These are phyloP conservation scores for Microbotryum violaceum DNA, from an alignment of 1,284 basidiomycete genomes.

Conservation along the genomic window DNA sequence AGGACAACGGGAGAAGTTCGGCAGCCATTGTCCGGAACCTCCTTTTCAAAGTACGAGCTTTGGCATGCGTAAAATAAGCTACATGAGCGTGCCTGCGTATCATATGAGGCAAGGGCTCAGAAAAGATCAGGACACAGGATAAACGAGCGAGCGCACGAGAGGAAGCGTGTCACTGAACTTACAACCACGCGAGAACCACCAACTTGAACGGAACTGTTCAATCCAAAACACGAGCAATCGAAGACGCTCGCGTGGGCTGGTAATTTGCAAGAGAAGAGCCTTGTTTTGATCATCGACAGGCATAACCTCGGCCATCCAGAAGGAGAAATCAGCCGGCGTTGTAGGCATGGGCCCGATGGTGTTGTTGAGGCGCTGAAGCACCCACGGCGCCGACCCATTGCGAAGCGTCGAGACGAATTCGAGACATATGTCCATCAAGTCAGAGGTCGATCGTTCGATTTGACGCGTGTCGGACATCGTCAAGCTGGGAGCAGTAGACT, in stretches of 20 bases:
- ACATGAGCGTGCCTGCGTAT: neutral
- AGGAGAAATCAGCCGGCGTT: conserved; percentile 61
- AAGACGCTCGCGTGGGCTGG: conserved; percentile 66
- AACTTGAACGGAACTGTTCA: conserved; percentile 62
- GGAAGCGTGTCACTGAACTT: neutral
- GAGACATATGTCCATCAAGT: conserved; percentile 67
- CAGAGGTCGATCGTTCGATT: conserved; percentile 48
- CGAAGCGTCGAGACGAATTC: conserved; percentile 71
- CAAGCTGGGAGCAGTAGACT: neutral
- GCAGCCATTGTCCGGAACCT: no score
- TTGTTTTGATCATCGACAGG: conserved; percentile 95
- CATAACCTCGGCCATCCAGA: conserved; percentile 83
- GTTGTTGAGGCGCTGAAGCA: conserved; percentile 72
- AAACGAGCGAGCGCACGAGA: no score
- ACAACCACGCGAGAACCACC: conserved; percentile 51
- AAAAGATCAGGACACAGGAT: no score
- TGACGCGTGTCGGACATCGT: conserved; percentile 27
- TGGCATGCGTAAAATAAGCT: neutral
- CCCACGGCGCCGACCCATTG: conserved; percentile 79
- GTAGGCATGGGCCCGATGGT: conserved; percentile 40
- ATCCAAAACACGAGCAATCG: conserved; percentile 88
- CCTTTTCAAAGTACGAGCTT: no score
- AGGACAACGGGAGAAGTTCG: no score
- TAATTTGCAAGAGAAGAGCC: conserved; percentile 83
- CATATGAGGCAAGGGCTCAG: neutral